Conservation (phyloP, 2,329 filamentous ascomycete species). For the Colletotrichum destructivum region DNA sequence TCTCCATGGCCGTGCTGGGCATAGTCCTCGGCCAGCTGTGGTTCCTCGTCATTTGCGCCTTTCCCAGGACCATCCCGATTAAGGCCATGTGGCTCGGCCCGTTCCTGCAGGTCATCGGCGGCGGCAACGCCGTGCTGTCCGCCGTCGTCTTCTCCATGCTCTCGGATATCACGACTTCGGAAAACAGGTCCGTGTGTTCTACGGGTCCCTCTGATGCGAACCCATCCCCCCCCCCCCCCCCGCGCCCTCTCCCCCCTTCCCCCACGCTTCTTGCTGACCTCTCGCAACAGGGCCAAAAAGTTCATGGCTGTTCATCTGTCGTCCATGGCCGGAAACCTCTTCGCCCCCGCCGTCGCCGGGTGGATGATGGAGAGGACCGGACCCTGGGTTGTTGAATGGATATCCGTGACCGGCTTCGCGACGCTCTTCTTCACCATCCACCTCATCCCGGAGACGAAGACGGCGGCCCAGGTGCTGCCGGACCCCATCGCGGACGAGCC, state of each 20-base stretch:
- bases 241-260: too few species aligned
- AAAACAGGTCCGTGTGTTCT: conserved; percentile 50
- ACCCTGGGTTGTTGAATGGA: conserved; percentile 47
- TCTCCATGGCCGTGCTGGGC: conserved; percentile 50
- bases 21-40: conserved; percentile 48
- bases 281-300: conserved; percentile 49
- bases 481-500: conserved; percentile 32
- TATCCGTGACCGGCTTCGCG: conserved; percentile 4
- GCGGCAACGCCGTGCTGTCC: conserved; percentile 51
- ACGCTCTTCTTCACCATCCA: conserved; percentile 42
- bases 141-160: conserved; percentile 54
- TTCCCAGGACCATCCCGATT: conserved; percentile 51
- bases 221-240: too few species aligned
- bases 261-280: not conserved
- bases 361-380: conserved; percentile 53
- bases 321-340: conserved; percentile 52
- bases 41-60: conserved; percentile 52
- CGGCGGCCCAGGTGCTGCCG: conserved; percentile 23
- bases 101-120: conserved; percentile 52
- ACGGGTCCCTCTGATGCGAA: not conserved
- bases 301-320: conserved; percentile 53
- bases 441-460: conserved; percentile 50
- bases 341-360: conserved; percentile 55
- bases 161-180: conserved; percentile 55
- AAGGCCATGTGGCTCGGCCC: conserved; percentile 53